Base-by-base conservation (phyloP, 345 rosid species). In the Eucalyptus camaldulensis region DNA sequence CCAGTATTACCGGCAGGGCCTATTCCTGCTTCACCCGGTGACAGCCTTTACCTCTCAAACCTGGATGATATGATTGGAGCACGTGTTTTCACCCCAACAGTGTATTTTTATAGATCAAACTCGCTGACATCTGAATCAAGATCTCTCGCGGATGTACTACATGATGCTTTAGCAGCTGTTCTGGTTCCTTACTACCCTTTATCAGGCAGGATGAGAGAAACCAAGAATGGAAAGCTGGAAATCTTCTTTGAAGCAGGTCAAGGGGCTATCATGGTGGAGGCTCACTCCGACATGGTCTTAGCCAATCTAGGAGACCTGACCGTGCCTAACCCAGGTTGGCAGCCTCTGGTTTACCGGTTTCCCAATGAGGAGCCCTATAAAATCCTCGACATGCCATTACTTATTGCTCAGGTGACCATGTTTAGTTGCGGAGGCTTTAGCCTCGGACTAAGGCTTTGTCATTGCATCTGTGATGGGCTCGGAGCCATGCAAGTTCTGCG, bases 401-500 rank as follows among this genome's bases (percentile, higher is more conserved):
- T 97, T 87, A 94, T 96, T 85, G 99, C 95, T 54, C 99, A 97
- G 92, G 95, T 95, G 43, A 97, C 99, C 65, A 88, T 91, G 69
- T 97, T 97, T 88, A 87, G 94, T 11, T 96, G 98, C 81, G 99
- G 98, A 88, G 98, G 99, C 3, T 95, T 96, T 89, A 94, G 98
- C 92, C 93, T 96, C 21, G 99, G 98, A 58, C 90, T 96, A 27
- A 94, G 99, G 88, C 96, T 97, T 29, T 97, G 98, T 89, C 99
- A 96, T 87, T 97, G 98, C 91, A 96, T 96, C 87, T 96, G 95
- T 25, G 99, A 96, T 88, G 99, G 99, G 86, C 90, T 96, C 27
- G 99, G 99, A 22, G 99, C 99, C 5, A 97, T 97, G 99, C 97
- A 96, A 90, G 94, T 97, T 90, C 95, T 97, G 7, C 91, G 92